These are phyloP conservation scores for Clonostachys byssicola DNA, from an alignment of 2,329 filamentous ascomycete genomes.

Conservation along the genomic window DNA sequence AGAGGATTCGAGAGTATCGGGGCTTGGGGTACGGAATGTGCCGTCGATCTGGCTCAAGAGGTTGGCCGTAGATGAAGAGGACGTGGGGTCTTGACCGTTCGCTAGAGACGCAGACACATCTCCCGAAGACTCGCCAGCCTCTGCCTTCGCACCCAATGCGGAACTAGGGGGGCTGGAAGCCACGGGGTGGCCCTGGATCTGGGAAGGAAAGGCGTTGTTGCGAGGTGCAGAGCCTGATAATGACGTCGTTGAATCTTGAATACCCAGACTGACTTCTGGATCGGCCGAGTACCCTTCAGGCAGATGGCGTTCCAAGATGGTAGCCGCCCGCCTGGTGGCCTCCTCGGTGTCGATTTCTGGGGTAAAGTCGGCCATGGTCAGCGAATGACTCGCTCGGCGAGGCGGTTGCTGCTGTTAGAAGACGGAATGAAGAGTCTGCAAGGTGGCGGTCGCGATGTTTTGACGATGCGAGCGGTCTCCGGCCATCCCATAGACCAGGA, in stretches of 20 bases:
- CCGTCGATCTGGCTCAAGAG: too few species aligned
- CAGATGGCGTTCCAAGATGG: slow-evolving; percentile 28
- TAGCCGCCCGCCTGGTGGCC: slow-evolving; percentile 10
- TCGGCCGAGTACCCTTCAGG: slow-evolving; percentile 33
- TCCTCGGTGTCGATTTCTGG: neutral
- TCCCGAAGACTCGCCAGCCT: neutral
- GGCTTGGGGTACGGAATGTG: neutral
- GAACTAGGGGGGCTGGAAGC: slow-evolving; percentile 4
- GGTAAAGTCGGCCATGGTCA: too few species aligned
- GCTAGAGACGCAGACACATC: neutral
- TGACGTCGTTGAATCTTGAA: slow-evolving; percentile 3
- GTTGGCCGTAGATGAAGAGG: neutral
- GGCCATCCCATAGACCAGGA: too few species aligned
- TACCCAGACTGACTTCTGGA: slow-evolving; percentile 24
- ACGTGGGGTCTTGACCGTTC: neutral
- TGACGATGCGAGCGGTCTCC: too few species aligned
- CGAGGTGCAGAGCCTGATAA: too few species aligned
- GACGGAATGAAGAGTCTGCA: too few species aligned
- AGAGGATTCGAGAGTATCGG: slow-evolving; percentile 54
- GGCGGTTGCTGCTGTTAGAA: too few species aligned
- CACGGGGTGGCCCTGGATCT: too few species aligned
- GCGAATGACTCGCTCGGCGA: too few species aligned
- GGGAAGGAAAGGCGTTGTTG: too few species aligned
- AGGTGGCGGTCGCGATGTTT: too few species aligned
- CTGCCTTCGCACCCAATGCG: slow-evolving; percentile 5